These are phyloP conservation scores for Candida odintsovae DNA, from an alignment of 805 yeast genomes.

Conservation along the genomic window DNA sequence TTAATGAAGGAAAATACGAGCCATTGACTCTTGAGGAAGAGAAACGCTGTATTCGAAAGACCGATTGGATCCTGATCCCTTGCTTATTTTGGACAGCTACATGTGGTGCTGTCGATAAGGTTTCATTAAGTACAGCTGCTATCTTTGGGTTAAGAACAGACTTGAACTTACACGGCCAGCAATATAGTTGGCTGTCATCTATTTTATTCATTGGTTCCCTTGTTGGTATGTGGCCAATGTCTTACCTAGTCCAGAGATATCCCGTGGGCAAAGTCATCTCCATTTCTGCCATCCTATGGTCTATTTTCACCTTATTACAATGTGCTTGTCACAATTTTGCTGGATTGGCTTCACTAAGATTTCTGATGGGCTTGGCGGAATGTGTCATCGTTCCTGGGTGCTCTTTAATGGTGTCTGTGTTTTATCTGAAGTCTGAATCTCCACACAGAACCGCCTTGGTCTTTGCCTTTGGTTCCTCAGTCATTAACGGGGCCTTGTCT, in stretches of 20 bases:
- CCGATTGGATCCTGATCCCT: conserved; percentile 34
- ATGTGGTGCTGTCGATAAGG: conserved; percentile 38
- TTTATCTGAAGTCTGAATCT: conserved; percentile 34
- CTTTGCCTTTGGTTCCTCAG: conserved; percentile 33
- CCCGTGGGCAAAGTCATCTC: conserved; percentile 21
- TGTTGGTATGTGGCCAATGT: conserved; percentile 34
- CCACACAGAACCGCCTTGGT: conserved; percentile 38
- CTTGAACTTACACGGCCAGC: conserved; percentile 33
- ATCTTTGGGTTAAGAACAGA: conserved; percentile 39
- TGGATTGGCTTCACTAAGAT: conserved; percentile 36
- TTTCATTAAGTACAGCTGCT: conserved; percentile 38
- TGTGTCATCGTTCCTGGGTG: conserved; percentile 35
- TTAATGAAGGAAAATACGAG: conserved; percentile 19
- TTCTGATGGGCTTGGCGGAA: conserved; percentile 41
- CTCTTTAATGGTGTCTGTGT: conserved; percentile 35
- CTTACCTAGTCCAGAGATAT: conserved; percentile 22
- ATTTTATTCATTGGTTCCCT: conserved; percentile 38
- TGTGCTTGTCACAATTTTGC: conserved; percentile 33
- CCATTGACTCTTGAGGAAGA: conserved; percentile 27
- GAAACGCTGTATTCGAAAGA: conserved; percentile 28
- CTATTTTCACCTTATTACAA: conserved; percentile 17
- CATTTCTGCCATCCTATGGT: conserved; percentile 18
- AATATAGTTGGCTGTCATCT: conserved; percentile 35
- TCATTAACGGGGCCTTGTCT: conserved; percentile 31
- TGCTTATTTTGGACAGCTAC: conserved; percentile 30